Evolutionary conservation across 2,329 filamentous ascomycete species (phyloP), one percentile per base, ranked within the genome.

Genomic region (Triangularia verruculosa): DNA sequence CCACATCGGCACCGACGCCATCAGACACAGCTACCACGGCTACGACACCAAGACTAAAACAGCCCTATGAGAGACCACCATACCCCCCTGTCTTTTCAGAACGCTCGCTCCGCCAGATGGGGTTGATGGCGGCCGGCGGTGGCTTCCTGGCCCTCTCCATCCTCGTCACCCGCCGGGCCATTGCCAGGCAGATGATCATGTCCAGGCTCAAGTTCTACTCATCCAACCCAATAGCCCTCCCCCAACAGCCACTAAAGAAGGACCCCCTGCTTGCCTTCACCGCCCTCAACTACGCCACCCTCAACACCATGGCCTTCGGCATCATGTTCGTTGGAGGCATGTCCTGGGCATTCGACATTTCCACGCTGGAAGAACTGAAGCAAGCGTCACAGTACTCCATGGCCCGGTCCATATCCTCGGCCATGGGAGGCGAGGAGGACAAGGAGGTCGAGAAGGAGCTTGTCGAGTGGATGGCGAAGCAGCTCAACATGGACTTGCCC

Each of bases 271-370:
- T 97, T 67, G 94, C 94, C 0, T 78, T 90, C 32, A 90, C 96
- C 76, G 94, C 94, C 0, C 80, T 99, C 22, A 90, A 89, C 57
- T 80, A 97, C 34, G 95, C 94, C 0, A 97, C 93, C 0, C 83
- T 97, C 70, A 97, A 97, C 71, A 91, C 95, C 12, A 72, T 88
- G 30, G 90, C 88, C 70, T 85, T 95, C 57, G 88, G 83, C 0
- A 86, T 97, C 74, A 86, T 96, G 83, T 77, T 84, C 8, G 82
- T 86, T 0, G 95, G 94, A 3, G 92, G 89, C 0, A 75, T 88
- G 11, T 80, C 91, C 66, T 96, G 89, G 83, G 88, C 86, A 0
- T 86, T 95, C 65, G 90, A 97, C 74, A 85, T 98, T 34, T 87
- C 87, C 72, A 82, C 81, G 54, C 60, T 92, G 47, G 85, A 86